These are phyloP conservation scores for Dactylellina cionopaga DNA, from an alignment of 2,329 filamentous ascomycete species.

Conservation along the genomic window DNA sequence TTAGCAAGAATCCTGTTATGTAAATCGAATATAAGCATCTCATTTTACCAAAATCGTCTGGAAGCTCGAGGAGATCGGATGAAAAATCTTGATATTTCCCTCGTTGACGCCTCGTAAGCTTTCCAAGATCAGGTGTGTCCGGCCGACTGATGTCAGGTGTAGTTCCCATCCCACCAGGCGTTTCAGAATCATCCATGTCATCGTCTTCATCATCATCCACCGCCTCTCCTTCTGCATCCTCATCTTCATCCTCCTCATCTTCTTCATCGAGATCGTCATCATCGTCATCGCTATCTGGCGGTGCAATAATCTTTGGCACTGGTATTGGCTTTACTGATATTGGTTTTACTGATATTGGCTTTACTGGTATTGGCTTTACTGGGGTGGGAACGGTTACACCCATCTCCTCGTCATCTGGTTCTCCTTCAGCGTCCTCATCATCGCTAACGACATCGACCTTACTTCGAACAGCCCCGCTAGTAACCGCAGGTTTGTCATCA, in stretches of 20 bases:
- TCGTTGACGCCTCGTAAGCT: slow-evolving; percentile 75
- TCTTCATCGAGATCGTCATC: slow-evolving; percentile 38
- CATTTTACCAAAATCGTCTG: slow-evolving; percentile 60
- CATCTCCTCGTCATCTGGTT: slow-evolving; percentile 59
- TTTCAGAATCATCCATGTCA: slow-evolving; percentile 57
- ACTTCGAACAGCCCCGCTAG: slow-evolving; percentile 14
- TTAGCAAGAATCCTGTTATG: neutral
- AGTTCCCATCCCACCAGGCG: slow-evolving; percentile 16
- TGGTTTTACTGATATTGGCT: slow-evolving; percentile 11
- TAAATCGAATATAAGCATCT: neutral
- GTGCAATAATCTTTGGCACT: slow-evolving; percentile 27
- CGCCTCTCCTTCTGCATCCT: slow-evolving; percentile 51
- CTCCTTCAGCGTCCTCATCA: slow-evolving; percentile 58
- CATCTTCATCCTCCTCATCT: slow-evolving; percentile 45
- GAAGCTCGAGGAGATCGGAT: slow-evolving; percentile 62
- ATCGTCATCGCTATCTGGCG: slow-evolving; percentile 27
- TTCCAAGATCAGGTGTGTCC: slow-evolving; percentile 70
- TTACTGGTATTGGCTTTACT: slow-evolving; percentile 5
- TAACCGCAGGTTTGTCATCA: slow-evolving; percentile 18
- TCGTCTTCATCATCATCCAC: slow-evolving; percentile 43
- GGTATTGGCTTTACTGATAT: slow-evolving; percentile 3
- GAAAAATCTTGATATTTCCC: slow-evolving; percentile 68
- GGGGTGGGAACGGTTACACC: slow-evolving; percentile 28
- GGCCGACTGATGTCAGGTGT: slow-evolving; percentile 56
- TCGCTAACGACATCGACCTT: slow-evolving; percentile 60